Base-by-base conservation (phyloP, 1,139 yeast genomes). In the Suhomyces taliae region DNA sequence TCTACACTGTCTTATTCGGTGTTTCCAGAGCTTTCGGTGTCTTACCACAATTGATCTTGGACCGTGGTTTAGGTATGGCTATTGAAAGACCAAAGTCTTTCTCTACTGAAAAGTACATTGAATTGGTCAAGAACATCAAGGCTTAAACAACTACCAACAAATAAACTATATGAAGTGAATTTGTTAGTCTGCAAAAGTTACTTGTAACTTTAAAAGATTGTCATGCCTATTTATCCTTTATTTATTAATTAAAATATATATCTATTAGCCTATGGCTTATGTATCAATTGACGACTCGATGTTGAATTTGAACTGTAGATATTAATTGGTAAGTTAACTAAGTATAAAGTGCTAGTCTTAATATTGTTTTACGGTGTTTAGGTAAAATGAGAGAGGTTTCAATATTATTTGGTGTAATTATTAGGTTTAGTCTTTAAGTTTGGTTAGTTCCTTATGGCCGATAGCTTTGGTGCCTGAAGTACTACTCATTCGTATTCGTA, bases 21-120 rank as follows among this genome's bases (percentile, higher is more conserved):
- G 97, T 93, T 58, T 85, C 98, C 56, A 87, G 99, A 79, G 96
- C 98, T 49, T 83, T 93, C 57, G 99, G 99, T 79, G 97, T 93
- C 56, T 82, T 91, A 70, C 96, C 97, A 56, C 98, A 91, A 79
- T 82, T 91, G 76, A 90, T 91, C 71, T 85, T 91, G 75, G 98
- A 91, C 80, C 83, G 99, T 71, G 96, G 95, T 69, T 77, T 90
- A 57, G 99, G 98, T 67, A 72, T 88, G 71, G 90, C 99, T 64
- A 89, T 91, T 67, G 99, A 91, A 81, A 87, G 99, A 79, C 98
- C 98, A 75, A 91, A 91, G 81, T 88, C 96, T 59, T 85, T 90
- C 86, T 87, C 96, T 60, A 81, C 85, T 54, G 82, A 80, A 67
- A 81, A 81, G 69, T 81, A 80, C 77, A 79, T 77, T 65, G 84